Base-by-base conservation (phyloP, 345 rosid genomes). In the Kernera saxatilis region DNA sequence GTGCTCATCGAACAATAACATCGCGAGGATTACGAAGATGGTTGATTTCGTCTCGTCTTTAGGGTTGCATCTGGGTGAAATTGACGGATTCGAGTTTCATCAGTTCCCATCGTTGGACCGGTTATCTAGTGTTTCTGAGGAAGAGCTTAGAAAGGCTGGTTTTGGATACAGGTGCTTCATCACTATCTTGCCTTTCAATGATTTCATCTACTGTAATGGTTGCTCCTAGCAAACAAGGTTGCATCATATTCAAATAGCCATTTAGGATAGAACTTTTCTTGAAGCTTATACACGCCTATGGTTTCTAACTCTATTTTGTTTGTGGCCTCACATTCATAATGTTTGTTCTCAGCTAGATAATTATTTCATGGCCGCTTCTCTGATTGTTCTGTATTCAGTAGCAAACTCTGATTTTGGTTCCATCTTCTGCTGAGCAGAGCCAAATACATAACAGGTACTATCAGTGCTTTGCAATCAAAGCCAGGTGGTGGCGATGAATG, bases 1-100 rank as follows among this genome's bases (percentile, higher is more conserved):
- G 48, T 94, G 99, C 67, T 91, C 97, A 23, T 94, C 99, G 43
- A 94, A 94, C 32, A 94, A 94, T 53, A 94, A 91, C 70, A 89
- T 94, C 21, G 77, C 75, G 14, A 86, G 99, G 84, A 94, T 88
- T 56, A 85, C 96, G 19, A 93, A 90, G 80, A 93, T 93, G 98
- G 98, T 93, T 27, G 87, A 83, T 64, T 88, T 77, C 67, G 62
- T 90, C 10, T 88, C 98, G 29, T 78, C 88, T 56, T 70, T 89
- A 45, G 97, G 97, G 10, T 75, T 65, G n/a, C 25, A 67, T 74
- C 18, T 94, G 79, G 99, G 93, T 52, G 58, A 64, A 8, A 80
- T 91, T 64, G 90, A 79, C 14, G 99, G 86, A 41, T 78, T 86
- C 56, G 84, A 81, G 71, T 94, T 94, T 74, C 85, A 86, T 62